Evolutionary conservation across 2,329 filamentous ascomycete species (phyloP).

Genomic region (Hymenoscyphus infarciens): DNA sequence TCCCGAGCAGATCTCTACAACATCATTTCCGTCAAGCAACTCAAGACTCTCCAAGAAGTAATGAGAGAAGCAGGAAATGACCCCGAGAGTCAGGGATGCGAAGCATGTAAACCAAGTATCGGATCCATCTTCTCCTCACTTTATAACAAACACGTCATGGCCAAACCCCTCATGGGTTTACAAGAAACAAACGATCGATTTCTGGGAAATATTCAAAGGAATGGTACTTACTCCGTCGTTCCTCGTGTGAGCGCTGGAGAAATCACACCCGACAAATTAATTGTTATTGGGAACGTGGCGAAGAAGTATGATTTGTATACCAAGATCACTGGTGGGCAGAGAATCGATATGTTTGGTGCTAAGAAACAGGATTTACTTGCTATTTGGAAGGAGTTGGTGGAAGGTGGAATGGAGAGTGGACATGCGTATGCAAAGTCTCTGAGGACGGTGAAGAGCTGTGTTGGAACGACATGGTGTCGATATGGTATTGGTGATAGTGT

Average conservation of each 20-base stretch:
- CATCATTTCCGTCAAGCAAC: slow-evolving; percentile 76
- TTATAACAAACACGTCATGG: slow-evolving; percentile 81
- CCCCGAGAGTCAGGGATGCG: slow-evolving; percentile 71
- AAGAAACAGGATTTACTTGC: slow-evolving; percentile 78
- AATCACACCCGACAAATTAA: slow-evolving; percentile 81
- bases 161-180: slow-evolving; percentile 64
- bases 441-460: slow-evolving; percentile 86
- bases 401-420: slow-evolving; percentile 84
- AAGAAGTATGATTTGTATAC: slow-evolving; percentile 82
- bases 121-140: slow-evolving; percentile 77
- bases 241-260: slow-evolving; percentile 81
- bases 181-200: slow-evolving; percentile 91
- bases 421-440: slow-evolving; percentile 89
- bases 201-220: slow-evolving; percentile 84
- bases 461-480: slow-evolving; percentile 87
- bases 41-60: slow-evolving; percentile 68
- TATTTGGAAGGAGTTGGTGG: slow-evolving; percentile 78
- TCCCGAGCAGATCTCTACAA: slow-evolving; percentile 87
- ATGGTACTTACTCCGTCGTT: slow-evolving; percentile 86
- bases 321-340: slow-evolving; percentile 88
- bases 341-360: slow-evolving; percentile 91
- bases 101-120: slow-evolving; percentile 80
- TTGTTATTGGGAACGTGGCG: slow-evolving; percentile 78
- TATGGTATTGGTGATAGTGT: slow-evolving; percentile 88
- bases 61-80: slow-evolving; percentile 77